A percentile compares a stretch with the other conserved stretches of the same genome.
phyloP scores from a whole-genome alignment of 2,329 filamentous ascomycete species.

The Aspergillus novoparasiticus region DNA sequence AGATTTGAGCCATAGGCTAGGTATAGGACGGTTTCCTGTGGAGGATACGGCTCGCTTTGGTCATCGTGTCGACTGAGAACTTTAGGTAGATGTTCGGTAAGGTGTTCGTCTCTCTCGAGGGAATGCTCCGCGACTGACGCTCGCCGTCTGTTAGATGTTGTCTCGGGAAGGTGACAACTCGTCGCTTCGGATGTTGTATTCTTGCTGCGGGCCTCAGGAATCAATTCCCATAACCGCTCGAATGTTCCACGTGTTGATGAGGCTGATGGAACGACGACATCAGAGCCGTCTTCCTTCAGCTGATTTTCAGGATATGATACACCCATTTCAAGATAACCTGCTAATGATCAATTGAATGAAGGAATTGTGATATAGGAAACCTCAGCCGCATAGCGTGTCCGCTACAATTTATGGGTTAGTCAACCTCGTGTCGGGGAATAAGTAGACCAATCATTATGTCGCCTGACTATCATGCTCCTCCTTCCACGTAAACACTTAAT shows the following conservation, averaged over 20 bases:
- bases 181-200: background rate
- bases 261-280: background rate
- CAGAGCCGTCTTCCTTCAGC: constrained; percentile 3
- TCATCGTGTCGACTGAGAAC: background rate
- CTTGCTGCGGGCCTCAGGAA: background rate
- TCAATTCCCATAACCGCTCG: constrained; percentile 16
- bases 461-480: background rate
- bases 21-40: constrained; percentile 67
- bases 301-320: background rate
- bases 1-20: constrained; percentile 94
- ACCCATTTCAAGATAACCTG: background rate
- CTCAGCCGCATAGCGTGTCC: background rate
- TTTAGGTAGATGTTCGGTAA: constrained; percentile 21
- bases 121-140: constrained; percentile 26
- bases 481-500: background rate
- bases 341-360: background rate
- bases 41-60: background rate
- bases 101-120: constrained; percentile 27
- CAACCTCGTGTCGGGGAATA: background rate
- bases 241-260: constrained; percentile 7
- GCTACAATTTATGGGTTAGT: background rate
- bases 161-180: constrained; percentile 18
- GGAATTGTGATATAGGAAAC: background rate
- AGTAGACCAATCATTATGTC: background rate
- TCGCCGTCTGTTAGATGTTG: constrained; percentile 22